These are phyloP conservation scores for Lentinula aciculospora DNA, from an alignment of 768 basidiomycete species.

Conservation along the genomic window DNA sequence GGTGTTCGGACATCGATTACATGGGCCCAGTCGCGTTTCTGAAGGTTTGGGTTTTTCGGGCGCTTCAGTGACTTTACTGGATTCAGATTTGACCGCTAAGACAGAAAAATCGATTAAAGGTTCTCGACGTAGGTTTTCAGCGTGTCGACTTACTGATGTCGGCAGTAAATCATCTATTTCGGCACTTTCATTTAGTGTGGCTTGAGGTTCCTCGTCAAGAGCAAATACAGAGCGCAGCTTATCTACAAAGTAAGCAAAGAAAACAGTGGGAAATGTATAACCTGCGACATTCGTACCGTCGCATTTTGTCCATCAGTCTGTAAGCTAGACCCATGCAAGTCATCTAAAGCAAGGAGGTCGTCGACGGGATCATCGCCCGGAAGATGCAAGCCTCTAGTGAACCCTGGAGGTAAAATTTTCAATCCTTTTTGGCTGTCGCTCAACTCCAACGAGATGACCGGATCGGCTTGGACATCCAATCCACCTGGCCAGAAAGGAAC, in stretches of 20 bases:
- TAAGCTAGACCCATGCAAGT: slow-evolving; percentile 8
- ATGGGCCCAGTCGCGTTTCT: slow-evolving; percentile 97
- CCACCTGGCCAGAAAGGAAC: slow-evolving; percentile 96
- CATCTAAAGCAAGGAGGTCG: slow-evolving; percentile 21
- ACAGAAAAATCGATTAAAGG: no score
- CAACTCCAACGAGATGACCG: slow-evolving; percentile 22
- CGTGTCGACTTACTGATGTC: slow-evolving; percentile 31
- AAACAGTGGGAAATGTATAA: no score
- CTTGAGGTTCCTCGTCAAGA: slow-evolving; percentile 10
- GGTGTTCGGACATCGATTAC: slow-evolving; percentile 91
- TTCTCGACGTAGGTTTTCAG: no score
- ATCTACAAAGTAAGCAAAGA: not conserved
- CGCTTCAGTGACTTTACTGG: slow-evolving; percentile 39
- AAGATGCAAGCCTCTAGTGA: slow-evolving; percentile 73
- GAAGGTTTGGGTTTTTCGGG: slow-evolving; percentile 37
- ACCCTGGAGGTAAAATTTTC: slow-evolving; percentile 75
- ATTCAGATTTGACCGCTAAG: slow-evolving; percentile 53
- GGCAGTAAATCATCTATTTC: slow-evolving; percentile 84
- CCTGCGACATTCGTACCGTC: no score
- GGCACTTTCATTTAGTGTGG: slow-evolving; percentile 16
- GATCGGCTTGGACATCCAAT: slow-evolving; percentile 56
- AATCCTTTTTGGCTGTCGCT: slow-evolving; percentile 38
- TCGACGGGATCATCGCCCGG: slow-evolving; percentile 48
- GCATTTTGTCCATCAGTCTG: not conserved
- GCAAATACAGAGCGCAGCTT: not conserved